A percentile compares a stretch with the other conserved stretches of the same genome.
phyloP scores from a whole-genome alignment of 257 asterid genomes.

The Scutellaria galericulata region DNA sequence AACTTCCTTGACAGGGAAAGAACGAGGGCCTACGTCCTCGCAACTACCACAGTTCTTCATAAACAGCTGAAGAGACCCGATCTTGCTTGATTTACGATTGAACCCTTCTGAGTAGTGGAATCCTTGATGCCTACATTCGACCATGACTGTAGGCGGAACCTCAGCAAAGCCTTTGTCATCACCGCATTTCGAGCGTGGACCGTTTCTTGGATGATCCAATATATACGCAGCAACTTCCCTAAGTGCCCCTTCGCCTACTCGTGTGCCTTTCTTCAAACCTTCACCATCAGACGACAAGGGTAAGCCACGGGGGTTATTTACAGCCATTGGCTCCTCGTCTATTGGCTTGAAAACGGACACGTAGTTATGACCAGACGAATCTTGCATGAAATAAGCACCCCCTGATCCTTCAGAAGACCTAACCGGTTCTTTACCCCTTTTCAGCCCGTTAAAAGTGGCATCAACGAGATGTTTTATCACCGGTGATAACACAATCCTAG shows the following conservation, averaged over 20 bases:
- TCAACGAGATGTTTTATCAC: slow-evolving; percentile 50
- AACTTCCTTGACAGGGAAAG: slow-evolving; percentile 70
- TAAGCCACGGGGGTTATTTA: slow-evolving; percentile 69
- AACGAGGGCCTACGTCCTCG: slow-evolving; percentile 76
- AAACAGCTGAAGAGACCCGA: slow-evolving; percentile 80
- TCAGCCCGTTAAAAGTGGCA: slow-evolving; percentile 59
- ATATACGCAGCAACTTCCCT: slow-evolving; percentile 84
- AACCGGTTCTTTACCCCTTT: slow-evolving; percentile 56
- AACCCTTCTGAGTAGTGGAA: slow-evolving; percentile 54
- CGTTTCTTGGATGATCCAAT: slow-evolving; percentile 66
- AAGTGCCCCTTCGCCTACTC: slow-evolving; percentile 80
- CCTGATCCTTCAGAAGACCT: slow-evolving; percentile 76
- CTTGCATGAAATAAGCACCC: slow-evolving; percentile 80
- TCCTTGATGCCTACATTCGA: slow-evolving; percentile 55
- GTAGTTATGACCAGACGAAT: slow-evolving; percentile 56
- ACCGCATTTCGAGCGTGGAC: slow-evolving; percentile 41
- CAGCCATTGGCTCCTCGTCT: slow-evolving; percentile 87
- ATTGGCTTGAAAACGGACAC: slow-evolving; percentile 71
- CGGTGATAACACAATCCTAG: slow-evolving; percentile 49
- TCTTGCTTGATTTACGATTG: slow-evolving; percentile 42
- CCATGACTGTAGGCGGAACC: slow-evolving; percentile 74
- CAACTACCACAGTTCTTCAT: slow-evolving; percentile 79
- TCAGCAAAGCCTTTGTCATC: slow-evolving; percentile 75
- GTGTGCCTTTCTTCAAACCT: slow-evolving; percentile 80
- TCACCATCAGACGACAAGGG: slow-evolving; percentile 68